Conservation (phyloP, 2,329 filamentous ascomycete genomes). For the Fusarium sp. region DNA sequence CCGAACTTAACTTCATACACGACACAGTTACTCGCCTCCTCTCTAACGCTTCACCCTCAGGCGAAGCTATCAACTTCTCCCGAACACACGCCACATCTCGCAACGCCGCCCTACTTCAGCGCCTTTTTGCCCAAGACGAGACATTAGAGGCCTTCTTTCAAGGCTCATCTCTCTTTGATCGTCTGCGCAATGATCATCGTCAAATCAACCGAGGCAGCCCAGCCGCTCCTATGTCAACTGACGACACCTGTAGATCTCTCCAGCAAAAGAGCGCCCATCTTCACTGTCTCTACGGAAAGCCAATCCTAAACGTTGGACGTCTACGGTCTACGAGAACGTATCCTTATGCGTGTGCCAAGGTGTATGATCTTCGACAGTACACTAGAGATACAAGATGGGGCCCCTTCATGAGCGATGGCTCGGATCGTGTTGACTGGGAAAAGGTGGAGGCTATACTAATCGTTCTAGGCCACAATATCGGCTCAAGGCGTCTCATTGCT, state of each 20-base stretch:
- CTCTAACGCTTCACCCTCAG: conserved; percentile 58
- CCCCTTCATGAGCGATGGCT: conserved; percentile 77
- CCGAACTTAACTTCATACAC: conserved; percentile 65
- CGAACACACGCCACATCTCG: conserved; percentile 62
- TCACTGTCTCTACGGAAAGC: conserved; percentile 78
- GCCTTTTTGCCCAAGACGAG: conserved; percentile 61
- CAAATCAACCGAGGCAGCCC: conserved; percentile 52
- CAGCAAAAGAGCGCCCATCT: conserved; percentile 79
- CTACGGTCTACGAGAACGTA: conserved; percentile 61
- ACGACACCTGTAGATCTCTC: conserved; percentile 41
- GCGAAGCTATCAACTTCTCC: conserved; percentile 51
- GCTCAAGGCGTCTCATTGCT: conserved; percentile 62
- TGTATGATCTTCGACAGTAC: conserved; percentile 82
- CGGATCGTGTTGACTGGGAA: conserved; percentile 80
- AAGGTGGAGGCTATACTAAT: conserved; percentile 83
- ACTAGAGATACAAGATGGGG: conserved; percentile 76
- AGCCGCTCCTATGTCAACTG: conserved; percentile 17
- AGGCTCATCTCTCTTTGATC: conserved; percentile 74
- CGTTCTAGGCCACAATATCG: conserved; percentile 75
- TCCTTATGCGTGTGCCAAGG: conserved; percentile 75
- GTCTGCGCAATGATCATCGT: conserved; percentile 62
- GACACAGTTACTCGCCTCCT: conserved; percentile 63
- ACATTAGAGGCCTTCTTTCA: conserved; percentile 75
- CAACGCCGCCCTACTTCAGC: conserved; percentile 62
- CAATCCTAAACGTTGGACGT: conserved; percentile 61